Evolutionary conservation across 2,329 filamentous ascomycete genomes (phyloP).

Genomic region (Xylariaceae sp.): DNA sequence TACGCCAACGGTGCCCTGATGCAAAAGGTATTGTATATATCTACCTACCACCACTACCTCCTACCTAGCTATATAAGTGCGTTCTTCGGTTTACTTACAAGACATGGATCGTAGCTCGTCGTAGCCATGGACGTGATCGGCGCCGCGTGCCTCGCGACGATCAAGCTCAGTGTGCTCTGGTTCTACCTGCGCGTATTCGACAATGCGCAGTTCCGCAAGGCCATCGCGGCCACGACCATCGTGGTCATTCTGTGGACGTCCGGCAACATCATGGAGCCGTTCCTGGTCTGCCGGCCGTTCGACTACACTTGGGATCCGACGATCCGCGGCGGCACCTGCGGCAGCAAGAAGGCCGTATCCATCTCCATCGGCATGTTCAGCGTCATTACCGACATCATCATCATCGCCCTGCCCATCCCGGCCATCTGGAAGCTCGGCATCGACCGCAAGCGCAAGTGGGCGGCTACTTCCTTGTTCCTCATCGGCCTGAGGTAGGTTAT

Average conservation of each 20-base stretch:
- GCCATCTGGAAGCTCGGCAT: constrained; percentile 1
- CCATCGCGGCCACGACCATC: neutral
- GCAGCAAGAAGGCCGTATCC: neutral
- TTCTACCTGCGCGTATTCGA: neutral
- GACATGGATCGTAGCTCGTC: neutral
- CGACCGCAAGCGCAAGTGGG: neutral
- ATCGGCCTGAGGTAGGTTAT: neutral
- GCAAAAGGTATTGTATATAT: neutral
- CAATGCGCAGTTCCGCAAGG: neutral
- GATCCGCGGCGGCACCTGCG: constrained; percentile 2
- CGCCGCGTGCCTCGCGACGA: neutral
- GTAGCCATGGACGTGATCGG: neutral
- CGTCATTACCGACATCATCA: constrained; percentile 3
- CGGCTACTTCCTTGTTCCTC: neutral
- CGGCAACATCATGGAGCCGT: constrained; percentile 2
- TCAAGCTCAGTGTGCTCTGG: neutral
- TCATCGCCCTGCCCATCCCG: constrained; percentile 3
- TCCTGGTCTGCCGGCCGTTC: constrained; percentile 7
- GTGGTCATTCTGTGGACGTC: constrained; percentile 3
- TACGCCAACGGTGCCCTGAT: neutral
- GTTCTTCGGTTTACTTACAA: too few species aligned
- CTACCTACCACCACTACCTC: too few species aligned
- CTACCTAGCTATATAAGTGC: too few species aligned
- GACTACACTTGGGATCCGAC: constrained; percentile 3
- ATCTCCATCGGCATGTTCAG: neutral